Base-by-base conservation (phyloP, 2,329 filamentous ascomycete genomes). In the Diaporthe ampelina region DNA sequence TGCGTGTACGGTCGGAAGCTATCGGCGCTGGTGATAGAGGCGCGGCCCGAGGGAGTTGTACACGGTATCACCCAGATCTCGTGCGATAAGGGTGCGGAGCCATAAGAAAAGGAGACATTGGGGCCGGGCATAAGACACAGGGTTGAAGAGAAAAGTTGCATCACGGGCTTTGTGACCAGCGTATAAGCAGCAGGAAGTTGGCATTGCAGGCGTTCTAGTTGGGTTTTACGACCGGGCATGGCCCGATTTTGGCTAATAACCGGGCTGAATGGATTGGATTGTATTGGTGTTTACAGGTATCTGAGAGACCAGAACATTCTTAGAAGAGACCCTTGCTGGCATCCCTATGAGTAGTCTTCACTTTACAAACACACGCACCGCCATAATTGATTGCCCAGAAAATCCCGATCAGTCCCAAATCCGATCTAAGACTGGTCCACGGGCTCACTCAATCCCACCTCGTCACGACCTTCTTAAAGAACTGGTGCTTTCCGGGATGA, bases 1-100 rank as follows among this genome's bases (percentile, higher is more conserved):
- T 98, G 97, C 81, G 91, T 94, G 4, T 90, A 89, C 76, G 95
- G 95, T 15, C 92, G 91, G 1, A 87, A 91, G 76, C 85, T 99
- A 77, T 94, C 93, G 0, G 95, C 94, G 1, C 83, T 98, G 74
- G 87, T 98, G 3, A 90, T 98, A 48, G 90, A 93, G 78, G 89
- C 84, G 4, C 80, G 78, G 6, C 73, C 79, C 2, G 77, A 79
- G 8, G 81, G 80, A 9, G 78, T 85, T 70, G 81, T 77, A 67
- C 82, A 86, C 61, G 78, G 78, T 13, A 79, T 85, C 24, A 79
- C 84, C 29, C 86, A 87, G 78, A 85, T 88, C 4, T 76, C 80
- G 40, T 88, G 87, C 76, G 78, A 79, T 10, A 69, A 76, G 32
- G 70, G 73, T 29, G 70, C 59, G n/a, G 57, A 76, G 29, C 45